Conservation (phyloP, 352 stramenopile genomes). For the Hyaloperonospora brassicae region DNA sequence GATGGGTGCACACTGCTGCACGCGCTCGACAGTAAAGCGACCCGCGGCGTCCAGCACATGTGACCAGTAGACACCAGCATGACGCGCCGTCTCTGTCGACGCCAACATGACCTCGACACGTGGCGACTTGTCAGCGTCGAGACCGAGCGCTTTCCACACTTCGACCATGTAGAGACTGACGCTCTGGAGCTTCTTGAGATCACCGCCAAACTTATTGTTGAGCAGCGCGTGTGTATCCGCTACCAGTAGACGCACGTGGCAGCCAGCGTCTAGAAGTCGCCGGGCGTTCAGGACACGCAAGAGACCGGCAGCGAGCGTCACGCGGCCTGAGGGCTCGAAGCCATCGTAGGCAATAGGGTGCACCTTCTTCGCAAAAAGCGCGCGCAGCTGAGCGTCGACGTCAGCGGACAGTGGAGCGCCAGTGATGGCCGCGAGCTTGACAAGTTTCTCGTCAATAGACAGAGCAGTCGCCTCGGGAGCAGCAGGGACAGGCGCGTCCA, state of each 20-base stretch:
- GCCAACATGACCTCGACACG: conserved; percentile 98
- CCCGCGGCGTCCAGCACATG: conserved; percentile 89
- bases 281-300: conserved; percentile 93
- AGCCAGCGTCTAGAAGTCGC: conserved; percentile 83
- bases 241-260: conserved; percentile 97
- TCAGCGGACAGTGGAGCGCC: conserved; percentile 32
- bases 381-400: conserved; percentile 63
- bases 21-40: conserved; percentile 84
- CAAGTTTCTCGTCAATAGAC: conserved; percentile 56
- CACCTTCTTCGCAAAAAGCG: conserved; percentile 74
- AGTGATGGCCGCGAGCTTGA: conserved; percentile 47
- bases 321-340: conserved; percentile 96
- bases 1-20: conserved; percentile 97
- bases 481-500: conserved; percentile 24
- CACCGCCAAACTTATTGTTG: conserved; percentile 99
- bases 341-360: conserved; percentile 93
- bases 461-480: conserved; percentile 28
- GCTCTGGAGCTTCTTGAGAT: conserved; percentile 94
- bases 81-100: conserved; percentile 89
- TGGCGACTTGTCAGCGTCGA: conserved; percentile 83
- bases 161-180: conserved; percentile 96
- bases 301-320: conserved; percentile 96
- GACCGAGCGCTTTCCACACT: conserved; percentile 97
- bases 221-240: conserved; percentile 98
- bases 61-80: conserved; percentile 88